Evolutionary conservation across 2,329 filamentous ascomycete genomes (phyloP), one percentile per base, ranked within the genome.

Genomic region (Neophaeococcomyces mojaviensis): DNA sequence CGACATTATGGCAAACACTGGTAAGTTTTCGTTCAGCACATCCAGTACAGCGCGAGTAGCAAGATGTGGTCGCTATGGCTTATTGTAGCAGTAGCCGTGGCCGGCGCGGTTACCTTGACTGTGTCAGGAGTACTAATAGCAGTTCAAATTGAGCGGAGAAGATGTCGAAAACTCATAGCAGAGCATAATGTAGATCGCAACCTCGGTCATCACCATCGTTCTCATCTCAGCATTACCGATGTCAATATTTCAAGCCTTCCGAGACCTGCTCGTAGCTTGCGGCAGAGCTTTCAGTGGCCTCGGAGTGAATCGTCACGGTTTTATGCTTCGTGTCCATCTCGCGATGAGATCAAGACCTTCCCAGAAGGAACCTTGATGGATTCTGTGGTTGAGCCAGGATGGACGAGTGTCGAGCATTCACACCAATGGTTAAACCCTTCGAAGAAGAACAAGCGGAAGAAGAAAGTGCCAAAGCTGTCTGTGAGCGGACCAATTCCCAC

Each of bases 371-470:
- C 28, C n/a, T 28, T 28, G 24, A 33, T 22, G 36, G 41, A 44
- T 16, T 44, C 41, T 33, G 16, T 39, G 15, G 44, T 28, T 9
- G 44, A 35, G 20, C 5, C 36, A 5, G 16, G 20, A 2, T 40
- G 20, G 18, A 63, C 62, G 2, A 46, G 61, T 44, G 63, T 61
- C 8, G 57, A 60, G 38, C 44, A 64, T 15, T 59, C 61, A 18
- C 55, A 55, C n/a, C 52, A 61, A 65, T 49, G 61, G 59, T 20
- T 59, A 53, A 30, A 52, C 55, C 1, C 51, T 65, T 13, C 51
- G 58, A 45, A 58, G 58, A 35, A 57, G 60, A 37, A 65, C 63
- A 13, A 61, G 59, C 30, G 57, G 59, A 36, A 53, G 59, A 31
- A 60, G 58, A 44, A 58, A 50, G 15, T 55, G 57, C 2, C 49